These are phyloP conservation scores for Cryptococcus hybrid DNA, from an alignment of 1,284 basidiomycete genomes.

Conservation along the genomic window DNA sequence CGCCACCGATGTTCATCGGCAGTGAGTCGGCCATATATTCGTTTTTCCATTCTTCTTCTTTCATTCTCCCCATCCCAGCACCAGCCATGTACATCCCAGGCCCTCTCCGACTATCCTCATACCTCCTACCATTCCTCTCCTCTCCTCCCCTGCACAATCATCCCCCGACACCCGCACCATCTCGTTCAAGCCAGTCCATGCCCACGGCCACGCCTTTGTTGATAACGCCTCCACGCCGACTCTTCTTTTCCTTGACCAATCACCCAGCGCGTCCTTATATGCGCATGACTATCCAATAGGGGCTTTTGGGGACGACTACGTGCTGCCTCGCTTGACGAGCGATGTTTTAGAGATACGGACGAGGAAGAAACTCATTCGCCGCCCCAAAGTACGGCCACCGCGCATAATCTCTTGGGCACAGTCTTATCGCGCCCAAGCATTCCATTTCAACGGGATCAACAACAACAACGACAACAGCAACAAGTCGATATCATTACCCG, in stretches of 20 bases:
- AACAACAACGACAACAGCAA: too few relatives aligned
- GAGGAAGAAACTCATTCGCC: constrained; percentile 29
- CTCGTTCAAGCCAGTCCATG: constrained; percentile 34
- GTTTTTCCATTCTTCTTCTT: background rate
- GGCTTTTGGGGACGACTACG: background rate
- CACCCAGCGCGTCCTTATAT: constrained; percentile 13
- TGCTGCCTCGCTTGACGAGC: background rate
- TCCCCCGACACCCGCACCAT: constrained; percentile 6
- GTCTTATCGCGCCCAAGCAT: constrained; percentile 17
- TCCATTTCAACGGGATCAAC: background rate
- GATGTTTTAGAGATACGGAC: constrained; percentile 33
- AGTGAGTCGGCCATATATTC: too few relatives aligned
- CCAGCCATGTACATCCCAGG: constrained; percentile 34
- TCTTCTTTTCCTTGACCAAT: constrained; percentile 25
- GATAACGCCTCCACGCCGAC: constrained; percentile 1
- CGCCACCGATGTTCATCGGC: background rate
- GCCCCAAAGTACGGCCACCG: constrained; percentile 34
- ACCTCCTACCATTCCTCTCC: background rate
- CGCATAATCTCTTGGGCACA: constrained; percentile 40
- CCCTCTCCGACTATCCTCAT: background rate
- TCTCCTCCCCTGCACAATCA: constrained; percentile 7
- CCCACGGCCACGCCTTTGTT: constrained; percentile 25
- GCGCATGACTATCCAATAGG: constrained; percentile 11
- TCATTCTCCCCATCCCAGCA: background rate
- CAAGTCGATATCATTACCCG: constrained; percentile 3